Conservation (phyloP, 2,329 filamentous ascomycete species). For the Colletotrichum agaves region DNA sequence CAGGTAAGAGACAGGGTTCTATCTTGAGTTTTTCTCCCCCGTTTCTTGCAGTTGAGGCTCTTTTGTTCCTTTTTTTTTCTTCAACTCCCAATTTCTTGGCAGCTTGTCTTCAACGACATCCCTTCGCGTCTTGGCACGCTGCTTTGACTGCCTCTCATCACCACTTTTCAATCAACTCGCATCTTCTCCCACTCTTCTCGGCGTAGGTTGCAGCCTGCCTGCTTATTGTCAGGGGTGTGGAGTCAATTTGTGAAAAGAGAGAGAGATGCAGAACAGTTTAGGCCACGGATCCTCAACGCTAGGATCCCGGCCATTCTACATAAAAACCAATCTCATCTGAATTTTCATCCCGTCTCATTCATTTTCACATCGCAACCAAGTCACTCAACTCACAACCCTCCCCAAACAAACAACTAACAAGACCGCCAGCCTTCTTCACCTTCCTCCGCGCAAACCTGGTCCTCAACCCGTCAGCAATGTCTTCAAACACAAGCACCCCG, state of each 20-base stretch:
- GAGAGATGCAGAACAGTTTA: neutral
- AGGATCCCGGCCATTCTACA: slow-evolving; percentile 5
- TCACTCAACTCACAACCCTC: neutral
- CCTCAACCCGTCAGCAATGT: slow-evolving; percentile 69
- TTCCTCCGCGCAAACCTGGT: slow-evolving; percentile 84
- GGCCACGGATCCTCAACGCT: slow-evolving; percentile 13
- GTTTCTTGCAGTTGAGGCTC: slow-evolving; percentile 20
- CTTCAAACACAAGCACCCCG: slow-evolving; percentile 73
- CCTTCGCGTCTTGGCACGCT: slow-evolving; percentile 7
- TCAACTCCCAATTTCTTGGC: neutral
- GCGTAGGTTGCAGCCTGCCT: neutral
- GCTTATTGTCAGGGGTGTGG: slow-evolving; percentile 38
- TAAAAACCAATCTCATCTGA: slow-evolving; percentile 24
- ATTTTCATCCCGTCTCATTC: slow-evolving; percentile 9
- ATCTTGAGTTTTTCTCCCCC: too few species aligned
- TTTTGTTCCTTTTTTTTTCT: neutral
- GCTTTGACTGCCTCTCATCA: neutral
- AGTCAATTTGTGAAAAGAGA: slow-evolving; percentile 25
- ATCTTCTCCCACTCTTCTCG: neutral
- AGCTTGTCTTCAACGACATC: slow-evolving; percentile 4
- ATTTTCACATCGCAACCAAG: neutral
- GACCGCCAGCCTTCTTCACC: slow-evolving; percentile 78
- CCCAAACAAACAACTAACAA: slow-evolving; percentile 34
- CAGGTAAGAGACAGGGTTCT: slow-evolving; percentile 61
- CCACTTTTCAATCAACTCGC: neutral